Conservation (phyloP, 192 early-diverging fungal species). For the Rhizophlyctis rosea region DNA sequence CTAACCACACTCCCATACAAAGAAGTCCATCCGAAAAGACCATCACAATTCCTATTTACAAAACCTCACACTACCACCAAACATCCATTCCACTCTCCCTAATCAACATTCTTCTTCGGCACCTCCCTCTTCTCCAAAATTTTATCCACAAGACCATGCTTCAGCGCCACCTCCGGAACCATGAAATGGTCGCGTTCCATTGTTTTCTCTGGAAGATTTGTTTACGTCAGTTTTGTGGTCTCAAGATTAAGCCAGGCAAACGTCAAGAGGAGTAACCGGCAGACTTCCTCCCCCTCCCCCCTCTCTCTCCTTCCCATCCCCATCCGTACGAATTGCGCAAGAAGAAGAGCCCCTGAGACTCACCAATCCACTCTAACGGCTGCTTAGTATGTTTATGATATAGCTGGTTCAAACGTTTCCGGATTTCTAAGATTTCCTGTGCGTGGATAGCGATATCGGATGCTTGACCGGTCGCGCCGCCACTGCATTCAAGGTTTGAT, state of each 20-base stretch:
- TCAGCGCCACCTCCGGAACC: constrained; percentile 81
- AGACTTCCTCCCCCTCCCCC: too few relatives aligned
- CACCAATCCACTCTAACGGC: constrained; percentile 76
- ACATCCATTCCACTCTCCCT: too few relatives aligned
- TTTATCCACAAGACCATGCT: constrained; percentile 89
- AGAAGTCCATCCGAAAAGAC: too few relatives aligned
- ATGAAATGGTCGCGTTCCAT: constrained; percentile 97
- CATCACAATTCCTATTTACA: too few relatives aligned
- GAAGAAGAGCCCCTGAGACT: too few relatives aligned
- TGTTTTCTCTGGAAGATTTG: constrained; percentile 60
- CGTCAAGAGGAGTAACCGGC: too few relatives aligned
- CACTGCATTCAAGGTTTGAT: too few relatives aligned
- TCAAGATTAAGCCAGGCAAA: neutral
- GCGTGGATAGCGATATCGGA: constrained; percentile 98
- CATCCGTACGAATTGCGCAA: too few relatives aligned
- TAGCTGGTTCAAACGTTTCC: constrained; percentile 78
- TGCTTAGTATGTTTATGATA: constrained; percentile 86
- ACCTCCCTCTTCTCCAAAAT: constrained; percentile 66
- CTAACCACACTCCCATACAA: too few relatives aligned
- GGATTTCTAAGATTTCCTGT: constrained; percentile 84
- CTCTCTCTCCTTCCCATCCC: too few relatives aligned
- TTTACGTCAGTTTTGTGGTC: neutral
- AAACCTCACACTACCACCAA: too few relatives aligned
- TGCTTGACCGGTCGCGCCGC: constrained; percentile 91
- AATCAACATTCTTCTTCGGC: constrained; percentile 17